Base-by-base conservation (phyloP, 176 grass and related monocot genomes). In the Secale cereale region DNA sequence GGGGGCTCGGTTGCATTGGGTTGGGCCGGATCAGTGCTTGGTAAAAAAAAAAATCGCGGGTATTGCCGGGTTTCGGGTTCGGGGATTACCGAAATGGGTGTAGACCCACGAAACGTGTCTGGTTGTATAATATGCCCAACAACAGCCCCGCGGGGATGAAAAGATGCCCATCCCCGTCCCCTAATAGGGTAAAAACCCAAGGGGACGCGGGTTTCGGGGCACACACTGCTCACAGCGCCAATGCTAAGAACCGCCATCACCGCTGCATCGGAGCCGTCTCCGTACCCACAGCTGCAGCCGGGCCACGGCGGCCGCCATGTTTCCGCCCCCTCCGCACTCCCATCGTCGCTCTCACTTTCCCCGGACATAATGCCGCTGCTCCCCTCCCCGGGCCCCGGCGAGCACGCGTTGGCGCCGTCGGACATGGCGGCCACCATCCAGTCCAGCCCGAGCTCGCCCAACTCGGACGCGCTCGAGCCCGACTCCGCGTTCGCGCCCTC, bases 401-500 rank as follows among this genome's bases (percentile, higher is more conserved):
- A 85, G 3, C 81, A 16, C 26, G 64, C 86, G 13, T 8, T n/a
- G 75, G 23, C 82, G 23, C 85, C 89, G 35, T 78, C 83, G 3
- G 77, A 71, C 80, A 67, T 40, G 5, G 17, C 91, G 27, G 87
- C 93, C 52, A 95, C 77, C 65, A 93, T 98, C 87, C 87, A 85
- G 5, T 95, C 95, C n/a, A 98, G 87, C 87, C 95, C 85, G 36
- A 98, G 93, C 87, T 87, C 95, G 22, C 95, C 89, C 33, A 95
- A 95, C 87, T 91, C 95, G 7, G 91, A 98, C 67, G 85, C 86
- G 59, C 72, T 98, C 46, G 85, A 93, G 70, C 91, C 87, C 20
- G 33, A 90, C 77, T 98, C 87, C 0, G 93, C 77, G 0, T 7
- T 89, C 52, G 83, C 93, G 3, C 93, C 93, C 1, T 89, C 33